Evolutionary conservation across 2,329 filamentous ascomycete genomes (phyloP).

Genomic region (Cladophialophora immunda): DNA sequence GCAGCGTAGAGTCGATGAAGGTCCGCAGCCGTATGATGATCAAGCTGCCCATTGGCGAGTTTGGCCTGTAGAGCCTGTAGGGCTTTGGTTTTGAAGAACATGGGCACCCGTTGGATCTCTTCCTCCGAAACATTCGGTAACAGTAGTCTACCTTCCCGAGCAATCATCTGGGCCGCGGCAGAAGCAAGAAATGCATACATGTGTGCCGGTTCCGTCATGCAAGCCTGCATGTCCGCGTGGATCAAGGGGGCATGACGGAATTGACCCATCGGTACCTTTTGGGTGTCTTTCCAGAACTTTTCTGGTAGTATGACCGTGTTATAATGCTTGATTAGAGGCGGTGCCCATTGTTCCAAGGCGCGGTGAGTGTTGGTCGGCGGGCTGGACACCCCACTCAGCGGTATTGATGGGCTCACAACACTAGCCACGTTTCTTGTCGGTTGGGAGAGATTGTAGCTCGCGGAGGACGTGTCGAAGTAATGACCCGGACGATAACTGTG

Average conservation of each 20-base stretch:
- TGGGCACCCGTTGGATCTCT: slow-evolving; percentile 26
- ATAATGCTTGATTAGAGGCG: slow-evolving; percentile 34
- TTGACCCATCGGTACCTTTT: slow-evolving; percentile 28
- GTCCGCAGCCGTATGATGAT: slow-evolving; percentile 34
- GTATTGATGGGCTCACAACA: slow-evolving; percentile 10
- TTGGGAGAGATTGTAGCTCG: slow-evolving; percentile 7
- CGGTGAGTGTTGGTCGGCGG: slow-evolving; percentile 16
- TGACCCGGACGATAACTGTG: slow-evolving; percentile 25
- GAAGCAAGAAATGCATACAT: slow-evolving; percentile 37
- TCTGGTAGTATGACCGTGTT: slow-evolving; percentile 34
- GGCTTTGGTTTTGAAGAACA: slow-evolving; percentile 36
- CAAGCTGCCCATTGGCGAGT: slow-evolving; percentile 30
- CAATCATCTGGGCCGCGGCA: slow-evolving; percentile 32
- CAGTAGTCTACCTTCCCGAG: slow-evolving; percentile 31
- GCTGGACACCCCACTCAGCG: slow-evolving; percentile 18
- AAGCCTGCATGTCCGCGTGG: slow-evolving; percentile 36
- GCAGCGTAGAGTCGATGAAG: slow-evolving; percentile 33
- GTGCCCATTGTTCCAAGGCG: slow-evolving; percentile 35
- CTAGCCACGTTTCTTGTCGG: slow-evolving; percentile 7
- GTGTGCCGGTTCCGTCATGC: slow-evolving; percentile 36
- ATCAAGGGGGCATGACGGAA: slow-evolving; percentile 34
- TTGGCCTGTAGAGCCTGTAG: slow-evolving; percentile 32
- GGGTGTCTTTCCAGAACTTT: slow-evolving; percentile 35
- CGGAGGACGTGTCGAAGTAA: slow-evolving; percentile 23
- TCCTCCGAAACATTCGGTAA: slow-evolving; percentile 30